Evolutionary conservation across 805 yeast species (phyloP), one percentile per base, ranked within the genome.

Genomic region (Cyberlindnera nakhonratchasimensis): DNA sequence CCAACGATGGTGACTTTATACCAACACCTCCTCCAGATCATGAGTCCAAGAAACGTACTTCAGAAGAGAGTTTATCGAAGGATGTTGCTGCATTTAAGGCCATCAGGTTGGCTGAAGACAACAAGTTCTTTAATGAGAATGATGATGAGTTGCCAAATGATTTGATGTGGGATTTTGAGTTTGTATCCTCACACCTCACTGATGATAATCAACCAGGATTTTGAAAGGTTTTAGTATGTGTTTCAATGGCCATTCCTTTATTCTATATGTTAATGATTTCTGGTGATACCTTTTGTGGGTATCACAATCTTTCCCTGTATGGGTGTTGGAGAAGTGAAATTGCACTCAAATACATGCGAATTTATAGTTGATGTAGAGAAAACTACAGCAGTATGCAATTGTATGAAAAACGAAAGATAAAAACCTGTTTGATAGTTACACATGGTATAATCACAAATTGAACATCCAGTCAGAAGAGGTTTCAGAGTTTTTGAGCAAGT

Each of bases 91-190:
- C 35, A 12, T 52, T 52, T 40, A 53, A 55, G 34, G 42, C 42
- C 10, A 39, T 55, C 22, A 53, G 30, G 18, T 37, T 55, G 33
- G 45, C 47, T 18, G 52, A 49, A 16, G 36, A 51, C 5, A 45
- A 50, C 29, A 33, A 33, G 12, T 53, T 56, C 37, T 45, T 25
- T 23, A 52, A 54, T 36, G 55, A 54, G 34, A 45, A 48, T 16
- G 48, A 33, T 24, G 42, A 40, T 2, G 29, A 33, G 11, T 23
- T 54, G 18, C 43, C 48, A 12, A 26, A 12, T 31, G 55, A 50
- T 10, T 16, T 39, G 37, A 49, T 54, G 50, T 56, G 59, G 59
- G 49, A 50, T 26, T 53, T 34, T 24, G 54, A 53, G 16, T 56
- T 36, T 33, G 48, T 54, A 13, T 18, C 43, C 4, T 16, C 31